Percentiles rank a stretch among this genome's conserved stretches.
phyloP scores from a whole-genome alignment of 345 rosid genomes.

The Turritis glabra region DNA sequence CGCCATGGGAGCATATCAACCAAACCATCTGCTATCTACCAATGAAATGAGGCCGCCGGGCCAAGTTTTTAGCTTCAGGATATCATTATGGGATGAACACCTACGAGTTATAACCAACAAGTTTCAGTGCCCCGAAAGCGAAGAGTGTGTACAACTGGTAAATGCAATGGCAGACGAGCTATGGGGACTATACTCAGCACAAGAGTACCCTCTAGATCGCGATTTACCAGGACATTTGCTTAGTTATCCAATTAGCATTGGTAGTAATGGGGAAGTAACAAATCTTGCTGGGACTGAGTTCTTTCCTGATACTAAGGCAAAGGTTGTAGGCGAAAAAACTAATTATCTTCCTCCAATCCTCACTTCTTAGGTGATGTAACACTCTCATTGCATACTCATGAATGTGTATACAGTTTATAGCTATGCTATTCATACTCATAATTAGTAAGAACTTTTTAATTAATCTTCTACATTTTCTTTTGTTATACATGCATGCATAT shows the following conservation, averaged over 20 bases:
- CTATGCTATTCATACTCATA: not conserved
- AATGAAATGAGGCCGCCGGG: slow-evolving; percentile 43
- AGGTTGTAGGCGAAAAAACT: slow-evolving; percentile 53
- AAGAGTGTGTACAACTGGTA: slow-evolving; percentile 42
- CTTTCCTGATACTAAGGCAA: slow-evolving; percentile 81
- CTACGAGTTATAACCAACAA: slow-evolving; percentile 9
- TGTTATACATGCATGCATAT: not conserved
- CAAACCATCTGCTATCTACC: slow-evolving; percentile 47
- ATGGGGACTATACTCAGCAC: slow-evolving; percentile 53
- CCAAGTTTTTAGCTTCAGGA: slow-evolving; percentile 55
- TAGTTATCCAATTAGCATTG: slow-evolving; percentile 59
- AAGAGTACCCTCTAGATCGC: not conserved
- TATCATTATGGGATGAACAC: slow-evolving; percentile 76
- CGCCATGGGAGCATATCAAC: slow-evolving; percentile 89
- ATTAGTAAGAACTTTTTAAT: not conserved
- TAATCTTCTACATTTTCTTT: not conserved
- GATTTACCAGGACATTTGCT: slow-evolving; percentile 60
- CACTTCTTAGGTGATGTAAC: slow-evolving; percentile 51
- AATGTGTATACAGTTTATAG: not conserved
- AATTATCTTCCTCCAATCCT: slow-evolving; percentile 57
- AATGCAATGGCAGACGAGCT: slow-evolving; percentile 40
- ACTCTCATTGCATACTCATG: not conserved
- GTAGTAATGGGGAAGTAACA: slow-evolving; percentile 45
- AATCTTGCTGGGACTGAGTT: slow-evolving; percentile 35
- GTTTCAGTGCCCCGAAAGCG: slow-evolving; percentile 44